Percentiles rank a stretch among this genome's conserved stretches.
phyloP scores from a whole-genome alignment of 306 rosid species.

The Quercus berberidifolia region DNA sequence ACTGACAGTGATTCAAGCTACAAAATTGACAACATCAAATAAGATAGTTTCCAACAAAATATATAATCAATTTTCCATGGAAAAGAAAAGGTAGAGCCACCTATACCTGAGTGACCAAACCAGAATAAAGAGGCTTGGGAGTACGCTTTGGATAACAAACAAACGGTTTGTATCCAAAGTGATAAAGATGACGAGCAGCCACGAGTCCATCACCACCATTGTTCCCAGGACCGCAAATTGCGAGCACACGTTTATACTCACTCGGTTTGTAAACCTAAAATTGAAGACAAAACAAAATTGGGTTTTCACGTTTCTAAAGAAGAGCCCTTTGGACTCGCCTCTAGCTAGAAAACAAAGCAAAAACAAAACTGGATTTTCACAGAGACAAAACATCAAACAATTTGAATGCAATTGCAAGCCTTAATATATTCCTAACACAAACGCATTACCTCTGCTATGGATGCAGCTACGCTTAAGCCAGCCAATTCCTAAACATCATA shows the following conservation, averaged over 20 bases:
- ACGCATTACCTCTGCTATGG: constrained; percentile 73
- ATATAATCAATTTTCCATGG: constrained; percentile 4
- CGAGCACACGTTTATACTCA: constrained; percentile 70
- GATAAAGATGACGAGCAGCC: constrained; percentile 90
- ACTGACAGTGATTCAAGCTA: constrained; percentile 85
- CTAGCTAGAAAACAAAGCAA: no score
- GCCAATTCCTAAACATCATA: constrained; percentile 70
- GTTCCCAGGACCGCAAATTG: constrained; percentile 95
- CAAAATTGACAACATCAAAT: constrained; percentile 33
- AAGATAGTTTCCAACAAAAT: constrained; percentile 17
- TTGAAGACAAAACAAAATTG: constrained; percentile 5
- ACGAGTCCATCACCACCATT: constrained; percentile 97
- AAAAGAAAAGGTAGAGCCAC: constrained; percentile 11
- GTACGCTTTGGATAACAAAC: constrained; percentile 88
- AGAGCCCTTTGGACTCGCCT: no score
- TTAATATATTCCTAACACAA: background rate
- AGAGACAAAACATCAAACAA: background rate
- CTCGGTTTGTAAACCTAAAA: constrained; percentile 65
- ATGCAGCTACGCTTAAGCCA: constrained; percentile 87
- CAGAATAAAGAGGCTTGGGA: constrained; percentile 75
- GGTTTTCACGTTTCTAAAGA: background rate
- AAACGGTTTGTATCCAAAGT: constrained; percentile 75
- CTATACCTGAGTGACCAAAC: constrained; percentile 86
- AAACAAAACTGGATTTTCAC: background rate
- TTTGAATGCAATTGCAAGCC: background rate